A percentile compares a stretch with the other conserved stretches of the same genome.
Conservation (phyloP, 192 early-diverging fungal species). For the Entrophospora sp. region DNA sequence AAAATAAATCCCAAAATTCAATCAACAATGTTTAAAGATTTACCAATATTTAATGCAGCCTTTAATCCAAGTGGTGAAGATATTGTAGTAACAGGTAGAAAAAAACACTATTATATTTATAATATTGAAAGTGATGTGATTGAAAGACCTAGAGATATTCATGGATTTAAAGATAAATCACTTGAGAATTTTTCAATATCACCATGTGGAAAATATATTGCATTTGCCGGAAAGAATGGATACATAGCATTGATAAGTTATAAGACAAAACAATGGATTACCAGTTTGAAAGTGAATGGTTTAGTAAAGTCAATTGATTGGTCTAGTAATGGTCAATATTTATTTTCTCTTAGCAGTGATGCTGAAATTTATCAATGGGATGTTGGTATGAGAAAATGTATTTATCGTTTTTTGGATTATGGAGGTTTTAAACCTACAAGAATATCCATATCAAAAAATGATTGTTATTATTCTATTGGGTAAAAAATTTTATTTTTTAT, state of each 20-base stretch:
- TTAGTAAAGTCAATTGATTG: slow-evolving; percentile 62
- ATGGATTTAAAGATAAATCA: slow-evolving; percentile 63
- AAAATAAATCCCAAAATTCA: slow-evolving; percentile 89
- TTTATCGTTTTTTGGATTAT: slow-evolving; percentile 75
- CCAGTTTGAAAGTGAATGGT: slow-evolving; percentile 87
- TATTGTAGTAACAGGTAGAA: slow-evolving; percentile 69
- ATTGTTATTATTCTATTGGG: slow-evolving; percentile 78
- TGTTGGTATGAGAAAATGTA: slow-evolving; percentile 57
- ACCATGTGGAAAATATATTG: slow-evolving; percentile 66
- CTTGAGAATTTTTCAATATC: slow-evolving; percentile 63
- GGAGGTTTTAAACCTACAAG: slow-evolving; percentile 68
- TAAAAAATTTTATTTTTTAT: slow-evolving; percentile 28
- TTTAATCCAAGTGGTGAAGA: slow-evolving; percentile 72
- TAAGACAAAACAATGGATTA: slow-evolving; percentile 81
- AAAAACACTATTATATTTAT: slow-evolving; percentile 74
- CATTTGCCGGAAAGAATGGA: slow-evolving; percentile 72
- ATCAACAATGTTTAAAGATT: slow-evolving; percentile 78
- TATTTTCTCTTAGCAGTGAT: slow-evolving; percentile 73
- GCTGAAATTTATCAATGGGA: slow-evolving; percentile 91
- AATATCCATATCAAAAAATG: slow-evolving; percentile 64
- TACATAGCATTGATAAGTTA: slow-evolving; percentile 71
- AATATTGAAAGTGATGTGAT: slow-evolving; percentile 73
- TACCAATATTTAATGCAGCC: slow-evolving; percentile 68
- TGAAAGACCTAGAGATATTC: slow-evolving; percentile 60
- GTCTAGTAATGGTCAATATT: slow-evolving; percentile 65